phyloP scores from a whole-genome alignment of 352 stramenopile genomes.

The Phytophthora sp. region DNA sequence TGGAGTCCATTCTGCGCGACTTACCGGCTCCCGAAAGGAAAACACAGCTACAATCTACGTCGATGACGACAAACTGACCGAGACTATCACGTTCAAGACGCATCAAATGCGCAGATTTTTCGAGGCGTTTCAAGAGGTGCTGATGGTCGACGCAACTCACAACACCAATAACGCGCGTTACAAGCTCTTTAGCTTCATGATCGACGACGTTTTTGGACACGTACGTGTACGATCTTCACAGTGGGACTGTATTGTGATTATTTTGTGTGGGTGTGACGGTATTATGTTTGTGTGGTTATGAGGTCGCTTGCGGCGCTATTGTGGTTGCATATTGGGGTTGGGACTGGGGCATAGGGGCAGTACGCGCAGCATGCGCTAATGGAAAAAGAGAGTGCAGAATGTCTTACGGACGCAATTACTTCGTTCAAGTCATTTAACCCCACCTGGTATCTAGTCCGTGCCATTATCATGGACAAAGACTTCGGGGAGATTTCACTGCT shows the following conservation, averaged over 20 bases:
- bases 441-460: background rate
- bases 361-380: constrained; percentile 1
- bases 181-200: constrained; percentile 23
- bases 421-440: constrained; percentile 1
- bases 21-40: background rate
- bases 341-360: background rate
- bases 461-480: constrained; percentile 1
- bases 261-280: background rate
- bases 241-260: too few species aligned
- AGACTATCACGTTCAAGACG: constrained; percentile 14
- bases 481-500: too few species aligned
- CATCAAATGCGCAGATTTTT: constrained; percentile 11
- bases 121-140: constrained; percentile 14
- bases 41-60: constrained; percentile 8
- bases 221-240: background rate
- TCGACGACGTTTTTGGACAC: background rate
- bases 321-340: background rate
- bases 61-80: background rate
- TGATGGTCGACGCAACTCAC: constrained; percentile 6
- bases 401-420: background rate
- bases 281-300: background rate
- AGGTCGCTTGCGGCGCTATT: background rate
- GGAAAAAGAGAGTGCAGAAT: background rate
- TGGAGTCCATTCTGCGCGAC: background rate
- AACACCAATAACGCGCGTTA: constrained; percentile 13